A percentile compares a stretch with the other conserved stretches of the same genome.
Conservation (phyloP, 192 early-diverging fungal species). For the Irineochytrium annulatum region DNA sequence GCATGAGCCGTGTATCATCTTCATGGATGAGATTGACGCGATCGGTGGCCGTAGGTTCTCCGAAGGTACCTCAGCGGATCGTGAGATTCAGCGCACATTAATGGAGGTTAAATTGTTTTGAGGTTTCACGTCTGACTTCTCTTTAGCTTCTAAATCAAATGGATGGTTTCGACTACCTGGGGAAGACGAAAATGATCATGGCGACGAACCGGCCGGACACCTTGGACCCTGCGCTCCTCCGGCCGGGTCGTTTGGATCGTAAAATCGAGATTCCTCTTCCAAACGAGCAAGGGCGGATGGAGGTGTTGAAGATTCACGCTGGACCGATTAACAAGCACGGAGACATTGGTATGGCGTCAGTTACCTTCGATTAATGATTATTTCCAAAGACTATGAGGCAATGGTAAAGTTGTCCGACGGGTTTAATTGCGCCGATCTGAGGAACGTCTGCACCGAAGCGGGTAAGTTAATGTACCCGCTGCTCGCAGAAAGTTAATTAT, state of each 20-base stretch:
- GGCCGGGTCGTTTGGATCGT: constrained; percentile 95
- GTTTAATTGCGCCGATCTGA: constrained; percentile 97
- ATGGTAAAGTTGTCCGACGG: constrained; percentile 97
- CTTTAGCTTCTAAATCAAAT: constrained; percentile 90
- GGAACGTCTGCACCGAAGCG: constrained; percentile 99
- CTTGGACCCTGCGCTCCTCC: constrained; percentile 93
- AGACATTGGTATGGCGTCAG: constrained; percentile 69
- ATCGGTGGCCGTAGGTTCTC: constrained; percentile 98
- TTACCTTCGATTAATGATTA: not conserved
- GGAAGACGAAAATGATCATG: constrained; percentile 99
- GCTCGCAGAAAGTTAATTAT: not conserved
- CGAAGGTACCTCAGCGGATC: constrained; percentile 98
- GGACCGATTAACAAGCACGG: constrained; percentile 90
- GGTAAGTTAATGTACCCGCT: constrained; percentile 43
- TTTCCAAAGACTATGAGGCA: constrained; percentile 85
- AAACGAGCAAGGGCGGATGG: constrained; percentile 94
- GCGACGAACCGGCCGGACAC: constrained; percentile 99
- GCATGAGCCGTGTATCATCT: constrained; percentile 99
- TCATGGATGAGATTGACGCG: constrained; percentile 99
- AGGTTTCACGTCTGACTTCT: not conserved
- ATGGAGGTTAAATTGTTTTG: constrained; percentile 69
- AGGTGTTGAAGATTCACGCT: constrained; percentile 97
- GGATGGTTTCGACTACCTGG: constrained; percentile 99
- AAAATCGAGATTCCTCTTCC: constrained; percentile 99
- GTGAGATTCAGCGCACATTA: constrained; percentile 98